Conservation (phyloP, 2,329 filamentous ascomycete species). For the Aspergillus flavus region DNA sequence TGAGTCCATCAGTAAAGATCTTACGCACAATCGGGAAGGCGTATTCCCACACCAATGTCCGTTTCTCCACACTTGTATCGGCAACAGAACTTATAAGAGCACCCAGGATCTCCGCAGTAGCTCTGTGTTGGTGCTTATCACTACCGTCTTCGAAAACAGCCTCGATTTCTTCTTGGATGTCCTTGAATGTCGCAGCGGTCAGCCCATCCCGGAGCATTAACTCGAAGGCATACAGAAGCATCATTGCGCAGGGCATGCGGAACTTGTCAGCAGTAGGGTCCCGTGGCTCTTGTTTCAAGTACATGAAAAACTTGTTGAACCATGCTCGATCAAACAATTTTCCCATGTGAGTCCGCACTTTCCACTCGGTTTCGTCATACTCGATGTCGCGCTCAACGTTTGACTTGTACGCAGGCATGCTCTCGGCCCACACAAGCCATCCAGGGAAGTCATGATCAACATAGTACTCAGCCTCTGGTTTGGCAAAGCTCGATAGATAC, state of each 20-base stretch:
- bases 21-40: slow-evolving; percentile 84
- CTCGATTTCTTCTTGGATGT: slow-evolving; percentile 78
- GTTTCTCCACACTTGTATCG: slow-evolving; percentile 73
- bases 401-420: slow-evolving; percentile 76
- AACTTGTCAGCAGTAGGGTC: slow-evolving; percentile 82
- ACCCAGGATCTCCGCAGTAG: slow-evolving; percentile 89
- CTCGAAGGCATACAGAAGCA: slow-evolving; percentile 88
- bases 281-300: slow-evolving; percentile 93
- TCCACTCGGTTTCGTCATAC: slow-evolving; percentile 80
- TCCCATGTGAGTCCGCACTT: slow-evolving; percentile 77
- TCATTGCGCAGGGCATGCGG: slow-evolving; percentile 81
- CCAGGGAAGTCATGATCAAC: slow-evolving; percentile 90
- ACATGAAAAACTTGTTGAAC: slow-evolving; percentile 86
- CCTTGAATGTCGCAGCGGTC: slow-evolving; percentile 78
- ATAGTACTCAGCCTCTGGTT: slow-evolving; percentile 80
- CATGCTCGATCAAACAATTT: slow-evolving; percentile 77
- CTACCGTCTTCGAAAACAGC: slow-evolving; percentile 87
- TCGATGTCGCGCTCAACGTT: slow-evolving; percentile 66
- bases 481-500: slow-evolving; percentile 76
- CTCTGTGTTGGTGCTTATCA: slow-evolving; percentile 96
- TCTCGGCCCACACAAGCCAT: slow-evolving; percentile 94
- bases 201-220: slow-evolving; percentile 76
- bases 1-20: slow-evolving; percentile 88
- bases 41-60: slow-evolving; percentile 81
- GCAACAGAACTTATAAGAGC: slow-evolving; percentile 79